Conservation (phyloP, 2,329 filamentous ascomycete genomes). For the Sphaerulina vaccinii region DNA sequence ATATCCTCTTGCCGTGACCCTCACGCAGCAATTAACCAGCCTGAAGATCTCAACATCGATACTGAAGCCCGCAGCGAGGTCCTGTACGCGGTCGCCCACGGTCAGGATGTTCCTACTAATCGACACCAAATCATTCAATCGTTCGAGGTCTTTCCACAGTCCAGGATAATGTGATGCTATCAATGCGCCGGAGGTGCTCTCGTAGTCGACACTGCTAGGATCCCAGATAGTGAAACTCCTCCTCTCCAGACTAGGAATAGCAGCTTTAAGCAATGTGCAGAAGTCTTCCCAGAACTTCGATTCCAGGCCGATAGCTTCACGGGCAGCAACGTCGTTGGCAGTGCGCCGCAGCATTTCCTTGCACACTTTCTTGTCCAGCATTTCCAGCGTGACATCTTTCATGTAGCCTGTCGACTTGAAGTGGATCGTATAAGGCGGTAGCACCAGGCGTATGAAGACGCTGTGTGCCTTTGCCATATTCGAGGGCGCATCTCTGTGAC, state of each 20-base stretch:
- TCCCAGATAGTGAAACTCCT: slow-evolving; percentile 63
- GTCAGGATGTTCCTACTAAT: slow-evolving; percentile 63
- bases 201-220: slow-evolving; percentile 55
- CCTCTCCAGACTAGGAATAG: slow-evolving; percentile 60
- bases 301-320: slow-evolving; percentile 58
- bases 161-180: slow-evolving; percentile 60
- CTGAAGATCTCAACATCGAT: slow-evolving; percentile 63
- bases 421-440: slow-evolving; percentile 55
- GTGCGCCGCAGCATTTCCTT: slow-evolving; percentile 61
- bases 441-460: slow-evolving; percentile 47
- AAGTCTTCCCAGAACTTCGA: slow-evolving; percentile 61
- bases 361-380: slow-evolving; percentile 54
- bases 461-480: slow-evolving; percentile 39
- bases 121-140: slow-evolving; percentile 61
- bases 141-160: slow-evolving; percentile 61
- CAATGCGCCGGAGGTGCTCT: slow-evolving; percentile 58
- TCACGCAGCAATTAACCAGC: slow-evolving; percentile 62
- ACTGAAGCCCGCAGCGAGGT: slow-evolving; percentile 59
- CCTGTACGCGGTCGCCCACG: slow-evolving; percentile 60
- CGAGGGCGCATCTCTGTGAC: not conserved
- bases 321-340: slow-evolving; percentile 52
- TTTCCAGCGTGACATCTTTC: slow-evolving; percentile 57
- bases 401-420: slow-evolving; percentile 62
- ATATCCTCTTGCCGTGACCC: slow-evolving; percentile 63
- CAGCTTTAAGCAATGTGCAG: slow-evolving; percentile 56